phyloP scores from a whole-genome alignment of 306 rosid genomes.

The Quercus alba region DNA sequence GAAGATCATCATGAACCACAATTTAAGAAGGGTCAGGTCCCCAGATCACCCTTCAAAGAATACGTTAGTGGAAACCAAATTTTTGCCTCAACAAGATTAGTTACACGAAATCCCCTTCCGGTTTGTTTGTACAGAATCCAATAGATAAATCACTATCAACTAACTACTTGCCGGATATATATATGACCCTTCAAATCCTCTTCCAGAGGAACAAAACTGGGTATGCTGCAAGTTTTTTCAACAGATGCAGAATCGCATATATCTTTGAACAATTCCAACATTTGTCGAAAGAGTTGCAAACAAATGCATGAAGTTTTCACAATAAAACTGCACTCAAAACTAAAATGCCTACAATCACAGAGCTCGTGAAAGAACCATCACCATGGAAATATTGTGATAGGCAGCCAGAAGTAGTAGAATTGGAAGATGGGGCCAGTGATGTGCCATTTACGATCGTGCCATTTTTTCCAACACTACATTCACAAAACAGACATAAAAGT shows the following conservation, averaged over 20 bases:
- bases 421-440: conserved; percentile 63
- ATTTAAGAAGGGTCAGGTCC: conserved; percentile 10
- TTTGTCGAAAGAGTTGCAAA: neutral
- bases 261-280: conserved; percentile 25
- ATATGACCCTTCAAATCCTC: conserved; percentile 43
- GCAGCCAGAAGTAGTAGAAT: conserved; percentile 60
- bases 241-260: conserved; percentile 17
- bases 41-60: conserved; percentile 35
- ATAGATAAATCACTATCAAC: conserved; percentile 34
- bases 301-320: conserved; percentile 31
- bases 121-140: conserved; percentile 51
- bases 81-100: conserved; percentile 18
- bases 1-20: conserved; percentile 11
- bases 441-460: conserved; percentile 55
- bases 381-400: conserved; percentile 34
- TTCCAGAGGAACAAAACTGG: conserved; percentile 52
- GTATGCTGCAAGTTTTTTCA: conserved; percentile 37
- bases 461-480: conserved; percentile 56
- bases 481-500: conserved; percentile 15
- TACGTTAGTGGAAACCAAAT: conserved; percentile 13
- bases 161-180: conserved; percentile 26
- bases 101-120: conserved; percentile 29
- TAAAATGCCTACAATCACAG: conserved; percentile 38
- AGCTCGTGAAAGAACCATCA: conserved; percentile 44
- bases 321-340: conserved; percentile 46